Base-by-base conservation (phyloP, 345 rosid genomes). In the Bruguiera sexangula region DNA sequence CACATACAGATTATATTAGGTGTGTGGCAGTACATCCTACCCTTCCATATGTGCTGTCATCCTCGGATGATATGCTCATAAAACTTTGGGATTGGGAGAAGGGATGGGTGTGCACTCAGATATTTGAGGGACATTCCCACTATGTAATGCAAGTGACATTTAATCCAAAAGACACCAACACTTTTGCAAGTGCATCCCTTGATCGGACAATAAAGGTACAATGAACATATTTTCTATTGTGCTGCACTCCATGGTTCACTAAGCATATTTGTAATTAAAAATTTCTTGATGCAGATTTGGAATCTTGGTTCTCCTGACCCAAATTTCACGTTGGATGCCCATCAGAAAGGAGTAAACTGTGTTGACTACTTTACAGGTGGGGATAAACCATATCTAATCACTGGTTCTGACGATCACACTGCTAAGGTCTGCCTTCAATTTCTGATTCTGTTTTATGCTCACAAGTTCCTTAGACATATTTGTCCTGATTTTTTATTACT, bases 71-170 rank as follows among this genome's bases (percentile, higher is more conserved):
- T 82, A 96, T 89, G 96, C 97, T 90, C 75, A 89, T 96, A 63
- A 96, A 96, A 82, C 92, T 96, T 71, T 96, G 99, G 99, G 98
- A 96, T 74, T 96, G 99, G 99, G 99, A 96, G 77, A 92, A 92
- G 79, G 92, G 90, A 71, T 96, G 99, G 99, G 83, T 80, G 29
- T 92, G 97, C 73, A 83, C 94, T 74, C 96, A 88, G 72, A 86
- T 90, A 53, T 96, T 96, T 69, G 99, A 92, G 81, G 99, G 99
- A n/a, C 99, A 95, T 65, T 95, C 99, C 11, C 99, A 95, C 81
- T 92, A 92, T 87, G 98, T 96, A 68, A 96, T 96, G 99, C 98
- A 96, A 83, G 96, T 88, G 37, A 87, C 97, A 22, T 89, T 96
- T 73, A 90, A 89, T 76, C 98, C 98, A 34, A 89, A 88, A 78